Conservation (phyloP, 106 monocot genomes). For the Vanilla planifolia region DNA sequence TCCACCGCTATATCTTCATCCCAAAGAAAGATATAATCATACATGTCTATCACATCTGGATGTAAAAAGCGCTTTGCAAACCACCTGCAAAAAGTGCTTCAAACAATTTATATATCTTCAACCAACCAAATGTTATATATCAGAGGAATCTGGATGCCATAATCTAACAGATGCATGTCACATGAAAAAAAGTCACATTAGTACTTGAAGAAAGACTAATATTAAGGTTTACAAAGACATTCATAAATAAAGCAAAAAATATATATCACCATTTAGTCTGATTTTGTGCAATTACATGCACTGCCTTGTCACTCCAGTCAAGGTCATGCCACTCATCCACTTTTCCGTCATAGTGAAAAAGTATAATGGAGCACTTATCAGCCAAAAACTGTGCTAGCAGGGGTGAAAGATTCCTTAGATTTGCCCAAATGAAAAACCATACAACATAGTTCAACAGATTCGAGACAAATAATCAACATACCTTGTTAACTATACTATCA, state of each 20-base stretch:
- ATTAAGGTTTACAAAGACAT: background rate
- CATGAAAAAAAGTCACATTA: background rate
- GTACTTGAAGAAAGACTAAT: background rate
- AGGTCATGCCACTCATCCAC: slow-evolving; percentile 83
- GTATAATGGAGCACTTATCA: slow-evolving; percentile 59
- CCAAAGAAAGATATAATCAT: slow-evolving; percentile 89
- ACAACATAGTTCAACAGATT: background rate
- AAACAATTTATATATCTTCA: background rate
- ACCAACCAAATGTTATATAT: background rate
- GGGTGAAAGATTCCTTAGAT: slow-evolving; percentile 15
- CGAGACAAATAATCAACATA: slow-evolving; percentile 5
- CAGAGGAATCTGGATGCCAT: background rate
- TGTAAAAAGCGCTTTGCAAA: slow-evolving; percentile 95
- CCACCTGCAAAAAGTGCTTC: slow-evolving; percentile 58
- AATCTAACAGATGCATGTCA: too few relatives aligned
- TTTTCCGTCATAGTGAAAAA: slow-evolving; percentile 95
- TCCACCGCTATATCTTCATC: slow-evolving; percentile 94
- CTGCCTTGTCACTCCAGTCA: slow-evolving; percentile 64
- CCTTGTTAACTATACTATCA: slow-evolving; percentile 68
- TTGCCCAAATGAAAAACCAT: background rate
- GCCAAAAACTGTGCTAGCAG: slow-evolving; percentile 62
- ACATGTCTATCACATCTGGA: slow-evolving; percentile 69
- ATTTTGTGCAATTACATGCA: slow-evolving; percentile 77
- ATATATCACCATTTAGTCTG: slow-evolving; percentile 88
- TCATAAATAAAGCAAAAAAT: background rate